These are phyloP conservation scores for Cokeromyces recurvatus DNA, from an alignment of 371 early-diverging fungal genomes.

Conservation along the genomic window DNA sequence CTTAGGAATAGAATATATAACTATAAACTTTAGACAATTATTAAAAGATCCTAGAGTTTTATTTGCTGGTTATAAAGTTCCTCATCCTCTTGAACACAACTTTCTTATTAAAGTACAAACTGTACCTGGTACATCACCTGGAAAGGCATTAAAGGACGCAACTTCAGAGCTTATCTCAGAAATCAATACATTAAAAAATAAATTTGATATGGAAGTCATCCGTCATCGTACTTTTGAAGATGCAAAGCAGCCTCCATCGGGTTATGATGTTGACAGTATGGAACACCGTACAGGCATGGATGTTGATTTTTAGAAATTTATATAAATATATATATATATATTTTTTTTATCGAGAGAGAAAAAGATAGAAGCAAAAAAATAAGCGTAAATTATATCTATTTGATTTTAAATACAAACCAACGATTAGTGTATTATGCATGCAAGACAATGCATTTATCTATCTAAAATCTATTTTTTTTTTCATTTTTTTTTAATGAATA, in stretches of 20 bases:
- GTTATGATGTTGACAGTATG: conserved; percentile 26
- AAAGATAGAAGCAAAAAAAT: too few relatives aligned
- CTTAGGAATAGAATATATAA: neutral
- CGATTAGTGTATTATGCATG: too few relatives aligned
- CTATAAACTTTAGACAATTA: conserved; percentile 76
- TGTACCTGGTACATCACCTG: conserved; percentile 77
- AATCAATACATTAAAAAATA: conserved; percentile 74
- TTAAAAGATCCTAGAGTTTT: conserved; percentile 88
- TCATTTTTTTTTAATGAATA: too few relatives aligned
- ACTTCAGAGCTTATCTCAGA: conserved; percentile 77
- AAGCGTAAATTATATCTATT: too few relatives aligned
- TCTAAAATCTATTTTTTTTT: too few relatives aligned
- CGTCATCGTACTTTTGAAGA: conserved; percentile 46
- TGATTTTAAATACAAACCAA: too few relatives aligned
- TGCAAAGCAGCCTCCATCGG: conserved; percentile 32
- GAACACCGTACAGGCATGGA: conserved; percentile 47
- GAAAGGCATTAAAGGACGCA: conserved; percentile 75
- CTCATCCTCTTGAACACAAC: conserved; percentile 96
- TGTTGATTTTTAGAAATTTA: conserved; percentile 49
- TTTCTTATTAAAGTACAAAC: conserved; percentile 92
- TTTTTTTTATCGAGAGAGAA: too few relatives aligned
- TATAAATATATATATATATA: too few relatives aligned
- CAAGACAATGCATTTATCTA: too few relatives aligned
- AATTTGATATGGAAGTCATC: conserved; percentile 70
- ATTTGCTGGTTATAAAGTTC: conserved; percentile 97